These are phyloP conservation scores for Pezicula rhizophila DNA, from an alignment of 2,329 filamentous ascomycete genomes.

Conservation along the genomic window DNA sequence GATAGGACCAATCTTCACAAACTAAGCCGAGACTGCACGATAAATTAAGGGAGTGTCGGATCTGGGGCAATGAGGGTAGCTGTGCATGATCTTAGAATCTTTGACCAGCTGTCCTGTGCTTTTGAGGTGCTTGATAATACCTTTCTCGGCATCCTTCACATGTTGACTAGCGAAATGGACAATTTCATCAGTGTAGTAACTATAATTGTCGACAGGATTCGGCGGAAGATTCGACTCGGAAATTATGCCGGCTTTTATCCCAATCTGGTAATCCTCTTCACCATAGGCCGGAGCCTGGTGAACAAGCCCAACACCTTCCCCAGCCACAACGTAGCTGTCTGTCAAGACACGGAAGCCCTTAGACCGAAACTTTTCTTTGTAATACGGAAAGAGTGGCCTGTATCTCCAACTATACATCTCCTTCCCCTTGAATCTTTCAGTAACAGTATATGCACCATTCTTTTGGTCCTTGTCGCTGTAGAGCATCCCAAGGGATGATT, in stretches of 20 bases:
- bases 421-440: constrained; percentile 74
- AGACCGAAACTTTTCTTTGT: constrained; percentile 83
- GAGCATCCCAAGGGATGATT: constrained; percentile 71
- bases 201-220: constrained; percentile 81
- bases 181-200: constrained; percentile 71
- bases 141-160: constrained; percentile 88
- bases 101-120: constrained; percentile 69
- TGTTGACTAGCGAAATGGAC: constrained; percentile 79
- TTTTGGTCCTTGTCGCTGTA: constrained; percentile 97
- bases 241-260: constrained; percentile 70
- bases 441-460: constrained; percentile 84
- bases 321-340: constrained; percentile 79
- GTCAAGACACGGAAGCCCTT: constrained; percentile 75
- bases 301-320: constrained; percentile 88
- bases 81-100: constrained; percentile 83
- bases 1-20: constrained; percentile 78
- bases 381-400: constrained; percentile 82
- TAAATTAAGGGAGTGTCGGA: constrained; percentile 93
- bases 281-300: constrained; percentile 91
- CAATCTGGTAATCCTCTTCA: constrained; percentile 91
- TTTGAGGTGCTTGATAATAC: constrained; percentile 86
- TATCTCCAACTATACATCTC: constrained; percentile 85
- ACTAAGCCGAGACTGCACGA: constrained; percentile 88
- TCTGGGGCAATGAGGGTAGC: constrained; percentile 87
- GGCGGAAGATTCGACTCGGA: constrained; percentile 70